These are phyloP conservation scores for Aspergillus sp. DNA, from an alignment of 2,329 filamentous ascomycete genomes.

Conservation along the genomic window DNA sequence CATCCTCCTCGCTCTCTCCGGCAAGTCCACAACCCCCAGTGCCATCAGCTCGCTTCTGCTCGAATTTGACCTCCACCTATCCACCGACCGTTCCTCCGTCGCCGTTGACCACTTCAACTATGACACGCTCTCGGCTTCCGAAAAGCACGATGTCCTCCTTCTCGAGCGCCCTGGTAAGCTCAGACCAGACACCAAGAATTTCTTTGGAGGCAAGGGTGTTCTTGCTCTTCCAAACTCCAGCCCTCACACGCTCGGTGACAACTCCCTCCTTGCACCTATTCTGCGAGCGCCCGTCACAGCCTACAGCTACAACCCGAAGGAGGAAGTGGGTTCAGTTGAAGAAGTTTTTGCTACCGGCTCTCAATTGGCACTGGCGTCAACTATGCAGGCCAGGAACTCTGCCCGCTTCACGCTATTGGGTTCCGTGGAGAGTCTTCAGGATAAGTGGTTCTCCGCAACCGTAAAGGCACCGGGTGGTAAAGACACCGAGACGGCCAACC, in stretches of 20 bases:
- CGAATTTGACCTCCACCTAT: constrained; percentile 87
- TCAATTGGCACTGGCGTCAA: constrained; percentile 82
- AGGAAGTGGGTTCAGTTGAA: constrained; percentile 70
- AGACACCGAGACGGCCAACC: constrained; percentile 69
- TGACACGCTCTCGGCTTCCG: constrained; percentile 71
- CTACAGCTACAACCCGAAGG: constrained; percentile 93
- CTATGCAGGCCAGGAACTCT: constrained; percentile 88
- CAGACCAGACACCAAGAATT: constrained; percentile 70
- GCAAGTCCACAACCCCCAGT: constrained; percentile 66
- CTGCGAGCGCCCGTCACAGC: constrained; percentile 79
- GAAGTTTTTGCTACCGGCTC: constrained; percentile 81
- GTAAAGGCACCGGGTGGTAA: constrained; percentile 61
- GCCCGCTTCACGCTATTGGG: constrained; percentile 85
- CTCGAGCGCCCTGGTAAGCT: constrained; percentile 66
- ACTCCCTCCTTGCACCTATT: constrained; percentile 76
- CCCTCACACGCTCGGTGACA: constrained; percentile 78
- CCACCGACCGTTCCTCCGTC: constrained; percentile 77
- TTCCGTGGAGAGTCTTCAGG: constrained; percentile 80
- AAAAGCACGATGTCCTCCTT: constrained; percentile 86
- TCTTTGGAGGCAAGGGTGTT: constrained; percentile 69
- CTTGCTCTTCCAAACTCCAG: constrained; percentile 80
- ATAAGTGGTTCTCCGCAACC: constrained; percentile 83
- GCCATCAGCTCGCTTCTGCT: constrained; percentile 75
- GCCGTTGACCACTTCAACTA: constrained; percentile 97
- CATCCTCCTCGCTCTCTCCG: constrained; percentile 80